Conservation (phyloP, 2,329 filamentous ascomycete species). For the Neofusicoccum sp. region DNA sequence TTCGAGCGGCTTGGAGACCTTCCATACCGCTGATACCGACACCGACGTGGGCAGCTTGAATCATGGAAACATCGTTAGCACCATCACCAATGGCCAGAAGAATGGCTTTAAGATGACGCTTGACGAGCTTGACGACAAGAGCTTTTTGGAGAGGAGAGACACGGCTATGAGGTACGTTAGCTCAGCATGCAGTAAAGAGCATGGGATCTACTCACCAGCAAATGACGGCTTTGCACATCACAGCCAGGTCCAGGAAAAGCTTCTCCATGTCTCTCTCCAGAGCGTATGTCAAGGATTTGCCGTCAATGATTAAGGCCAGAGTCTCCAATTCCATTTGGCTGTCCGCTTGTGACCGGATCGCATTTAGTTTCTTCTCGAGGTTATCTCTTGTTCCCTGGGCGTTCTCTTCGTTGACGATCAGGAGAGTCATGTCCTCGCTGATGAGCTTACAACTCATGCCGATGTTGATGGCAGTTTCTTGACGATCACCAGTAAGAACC, state of each 20-base stretch:
- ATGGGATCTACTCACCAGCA: constrained; percentile 59
- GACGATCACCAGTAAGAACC: constrained; percentile 95
- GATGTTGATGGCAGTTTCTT: constrained; percentile 99
- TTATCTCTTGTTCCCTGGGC: constrained; percentile 80
- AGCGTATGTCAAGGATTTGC: constrained; percentile 89
- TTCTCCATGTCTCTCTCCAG: constrained; percentile 93
- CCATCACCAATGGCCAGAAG: constrained; percentile 95
- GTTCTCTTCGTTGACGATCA: constrained; percentile 92
- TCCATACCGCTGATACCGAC: constrained; percentile 97
- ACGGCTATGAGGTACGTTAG: constrained; percentile 57
- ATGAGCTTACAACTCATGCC: constrained; percentile 99
- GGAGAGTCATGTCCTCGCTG: constrained; percentile 95
- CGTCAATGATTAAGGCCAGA: constrained; percentile 90
- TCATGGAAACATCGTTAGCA: constrained; percentile 99
- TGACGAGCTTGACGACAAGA: constrained; percentile 95
- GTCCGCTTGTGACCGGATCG: constrained; percentile 78
- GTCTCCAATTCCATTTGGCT: constrained; percentile 78
- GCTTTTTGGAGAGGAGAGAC: constrained; percentile 97
- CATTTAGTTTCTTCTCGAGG: constrained; percentile 87
- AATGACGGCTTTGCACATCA: constrained; percentile 98
- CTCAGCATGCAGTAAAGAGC: not conserved
- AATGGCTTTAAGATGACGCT: constrained; percentile 87
- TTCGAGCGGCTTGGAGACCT: constrained; percentile 92
- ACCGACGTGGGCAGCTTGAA: constrained; percentile 95
- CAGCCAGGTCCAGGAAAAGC: constrained; percentile 84